Evolutionary conservation across 208 protist species (phyloP).

Genomic region (Endotrypanum monterogeii): DNA sequence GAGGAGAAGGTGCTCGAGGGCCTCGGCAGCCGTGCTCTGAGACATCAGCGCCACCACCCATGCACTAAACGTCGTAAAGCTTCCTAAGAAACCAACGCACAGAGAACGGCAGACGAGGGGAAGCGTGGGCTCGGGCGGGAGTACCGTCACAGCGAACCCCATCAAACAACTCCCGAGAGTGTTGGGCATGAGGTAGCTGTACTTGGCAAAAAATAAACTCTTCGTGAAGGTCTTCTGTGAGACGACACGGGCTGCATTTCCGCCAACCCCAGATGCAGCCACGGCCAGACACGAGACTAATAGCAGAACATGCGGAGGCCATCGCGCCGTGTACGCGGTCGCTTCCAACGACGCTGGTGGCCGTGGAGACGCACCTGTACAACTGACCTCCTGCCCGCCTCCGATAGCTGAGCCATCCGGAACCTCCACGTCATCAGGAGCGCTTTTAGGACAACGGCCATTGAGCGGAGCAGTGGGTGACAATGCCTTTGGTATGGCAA

Average conservation of each 20-base stretch:
- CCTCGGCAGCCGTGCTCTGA: conserved; percentile 25
- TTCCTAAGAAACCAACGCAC: conserved; percentile 60
- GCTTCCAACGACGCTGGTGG: background rate
- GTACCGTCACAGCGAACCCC: conserved; percentile 26
- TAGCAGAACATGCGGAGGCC: conserved; percentile 16
- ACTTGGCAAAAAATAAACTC: conserved; percentile 40
- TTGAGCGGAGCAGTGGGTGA: background rate
- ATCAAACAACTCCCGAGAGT: conserved; percentile 51
- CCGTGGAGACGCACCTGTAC: background rate
- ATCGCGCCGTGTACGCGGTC: conserved; percentile 10
- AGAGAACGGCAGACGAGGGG: conserved; percentile 40
- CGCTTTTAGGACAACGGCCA: background rate
- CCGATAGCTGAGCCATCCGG: background rate
- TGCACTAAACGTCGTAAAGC: conserved; percentile 59
- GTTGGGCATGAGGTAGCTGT: conserved; percentile 49
- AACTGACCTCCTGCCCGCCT: background rate
- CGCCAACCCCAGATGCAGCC: conserved; percentile 46
- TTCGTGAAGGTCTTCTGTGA: conserved; percentile 24
- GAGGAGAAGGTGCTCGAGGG: conserved; percentile 53
- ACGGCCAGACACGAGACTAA: conserved; percentile 42
- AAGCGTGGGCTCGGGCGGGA: conserved; percentile 29
- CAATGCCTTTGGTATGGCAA: background rate
- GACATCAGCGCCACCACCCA: conserved; percentile 52
- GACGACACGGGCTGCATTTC: conserved; percentile 46
- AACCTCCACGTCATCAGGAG: background rate